Evolutionary conservation across 1,284 basidiomycete genomes (phyloP), one percentile per base, ranked within the genome.

Genomic region (Irpex sp.): DNA sequence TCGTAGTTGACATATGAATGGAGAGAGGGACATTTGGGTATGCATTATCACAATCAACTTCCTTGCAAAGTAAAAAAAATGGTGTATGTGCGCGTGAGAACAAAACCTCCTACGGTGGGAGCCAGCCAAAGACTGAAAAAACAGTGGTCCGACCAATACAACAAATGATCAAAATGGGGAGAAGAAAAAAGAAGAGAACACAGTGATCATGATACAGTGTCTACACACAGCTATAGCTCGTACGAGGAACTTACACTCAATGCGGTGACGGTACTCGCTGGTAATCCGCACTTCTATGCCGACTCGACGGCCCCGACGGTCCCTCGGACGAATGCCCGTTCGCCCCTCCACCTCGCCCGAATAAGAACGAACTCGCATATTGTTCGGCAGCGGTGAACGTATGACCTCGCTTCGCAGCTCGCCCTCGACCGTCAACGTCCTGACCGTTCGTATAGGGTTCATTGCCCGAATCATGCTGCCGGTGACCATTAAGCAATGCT

Each of bases 381-480:
- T 86, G 82, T 68, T 90, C 88, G 7, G 88, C 87, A 28, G 80
- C 84, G 61, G 78, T 83, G 58, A 89, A 71, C 5, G 87, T 87
- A 64, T 81, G 67, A 64, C 82, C 86, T 64, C 84, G 77, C 70
- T 82, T 87, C 37, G 85, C 84, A 66, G 80, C 85, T 65, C 87
- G 75, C 23, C 84, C 85, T 58, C 80, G 69, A 71, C 68, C 72
- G 64, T 77, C 80, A 35, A 68, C 73, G 52, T 76, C 73, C 45
- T 71, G 69, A 62, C 64, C 66, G 60, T 72, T 69, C 65, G 58
- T 65, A 57, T 61, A 60, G 60, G 61, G 28, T 60, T 59, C 56
- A 48, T 66, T 68, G 37, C 77, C 72, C n/a, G 75, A 75, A 52
- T 78, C 77, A 18, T 80, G 77, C 12, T 77, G 67, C 59, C 81